Percentiles rank a stretch among this genome's conserved stretches.
phyloP scores from a whole-genome alignment of 192 early-diverging fungal species.

The Jimgerdemannia flammicorona region DNA sequence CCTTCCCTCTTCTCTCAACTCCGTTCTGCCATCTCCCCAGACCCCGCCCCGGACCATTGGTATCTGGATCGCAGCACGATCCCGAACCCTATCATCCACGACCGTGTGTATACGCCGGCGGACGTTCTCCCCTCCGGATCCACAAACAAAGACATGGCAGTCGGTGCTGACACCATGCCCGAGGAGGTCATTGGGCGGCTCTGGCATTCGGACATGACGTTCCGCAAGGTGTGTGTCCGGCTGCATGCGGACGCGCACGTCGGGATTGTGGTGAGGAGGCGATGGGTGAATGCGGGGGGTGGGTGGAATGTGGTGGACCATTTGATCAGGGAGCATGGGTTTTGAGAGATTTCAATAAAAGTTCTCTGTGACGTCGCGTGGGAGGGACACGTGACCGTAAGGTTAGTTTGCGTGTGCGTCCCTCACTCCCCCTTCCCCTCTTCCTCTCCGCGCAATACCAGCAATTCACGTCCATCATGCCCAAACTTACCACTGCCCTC shows the following conservation, averaged over 20 bases:
- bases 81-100: slow-evolving; percentile 1
- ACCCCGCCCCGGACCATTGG: not conserved
- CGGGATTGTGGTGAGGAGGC: slow-evolving; percentile 38
- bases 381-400: no score
- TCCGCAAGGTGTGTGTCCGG: slow-evolving; percentile 41
- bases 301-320: slow-evolving; percentile 38
- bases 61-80: not conserved
- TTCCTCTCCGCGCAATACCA: no score
- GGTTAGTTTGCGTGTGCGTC: no score
- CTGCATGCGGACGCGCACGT: slow-evolving; percentile 40
- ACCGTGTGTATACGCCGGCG: slow-evolving; percentile 5
- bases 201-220: slow-evolving; percentile 37
- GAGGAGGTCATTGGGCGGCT: slow-evolving; percentile 27
- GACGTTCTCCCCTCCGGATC: not conserved
- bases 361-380: no score
- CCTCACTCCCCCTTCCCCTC: no score
- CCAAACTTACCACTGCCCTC: no score
- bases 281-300: slow-evolving; percentile 34
- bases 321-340: slow-evolving; percentile 30
- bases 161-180: not conserved
- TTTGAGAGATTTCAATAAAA: slow-evolving; percentile 1
- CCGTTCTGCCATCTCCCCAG: not conserved
- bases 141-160: not conserved
- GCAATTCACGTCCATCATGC: no score
- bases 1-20: not conserved